Evolutionary conservation across 2,329 filamentous ascomycete species (phyloP).

Genomic region (Moelleriella libera): DNA sequence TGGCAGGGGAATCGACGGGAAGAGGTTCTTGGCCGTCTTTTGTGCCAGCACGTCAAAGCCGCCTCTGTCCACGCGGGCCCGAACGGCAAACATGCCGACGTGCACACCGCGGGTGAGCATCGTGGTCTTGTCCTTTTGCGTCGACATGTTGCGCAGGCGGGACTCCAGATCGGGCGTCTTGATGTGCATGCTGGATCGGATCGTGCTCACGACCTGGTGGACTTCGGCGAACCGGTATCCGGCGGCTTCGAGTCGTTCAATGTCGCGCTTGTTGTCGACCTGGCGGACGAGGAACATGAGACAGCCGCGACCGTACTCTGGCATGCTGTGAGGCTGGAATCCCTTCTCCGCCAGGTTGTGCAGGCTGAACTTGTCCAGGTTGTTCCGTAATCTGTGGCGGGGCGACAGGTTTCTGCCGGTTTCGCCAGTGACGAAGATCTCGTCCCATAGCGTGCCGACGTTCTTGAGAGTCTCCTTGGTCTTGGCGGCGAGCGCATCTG

Average conservation of each 20-base stretch:
- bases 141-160: constrained; percentile 50
- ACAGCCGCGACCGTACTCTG: constrained; percentile 53
- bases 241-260: constrained; percentile 48
- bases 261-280: constrained; percentile 41
- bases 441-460: constrained; percentile 60
- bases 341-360: constrained; percentile 28
- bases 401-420: neutral
- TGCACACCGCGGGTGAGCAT: constrained; percentile 39
- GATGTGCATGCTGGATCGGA: constrained; percentile 64
- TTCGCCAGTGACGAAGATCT: constrained; percentile 54
- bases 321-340: constrained; percentile 7
- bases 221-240: constrained; percentile 69
- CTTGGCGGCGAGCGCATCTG: constrained; percentile 55
- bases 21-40: constrained; percentile 38
- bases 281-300: constrained; percentile 66
- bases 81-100: constrained; percentile 42
- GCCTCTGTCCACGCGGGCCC: constrained; percentile 32
- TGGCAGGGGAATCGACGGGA: constrained; percentile 44
- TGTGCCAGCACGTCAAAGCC: constrained; percentile 52
- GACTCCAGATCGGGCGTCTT: constrained; percentile 43
- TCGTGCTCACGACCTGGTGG: constrained; percentile 51
- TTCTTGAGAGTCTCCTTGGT: constrained; percentile 48
- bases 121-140: constrained; percentile 32
- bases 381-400: neutral
- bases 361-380: constrained; percentile 9